Evolutionary conservation across 2,329 filamentous ascomycete species (phyloP).

Genomic region (Byssoonygena ceratinophila): DNA sequence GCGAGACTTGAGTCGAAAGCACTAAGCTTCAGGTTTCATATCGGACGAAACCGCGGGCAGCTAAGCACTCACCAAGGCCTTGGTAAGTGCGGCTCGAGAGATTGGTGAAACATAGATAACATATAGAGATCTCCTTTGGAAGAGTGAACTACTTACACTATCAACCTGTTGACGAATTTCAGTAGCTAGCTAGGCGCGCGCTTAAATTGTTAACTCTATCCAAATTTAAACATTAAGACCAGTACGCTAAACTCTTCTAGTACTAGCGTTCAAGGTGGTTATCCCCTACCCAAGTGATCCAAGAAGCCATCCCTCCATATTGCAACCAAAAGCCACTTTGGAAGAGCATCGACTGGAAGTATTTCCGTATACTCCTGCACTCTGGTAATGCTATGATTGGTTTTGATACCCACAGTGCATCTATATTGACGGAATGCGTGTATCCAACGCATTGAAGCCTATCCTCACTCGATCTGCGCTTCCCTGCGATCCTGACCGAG

Average conservation of each 20-base stretch:
- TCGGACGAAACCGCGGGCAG: too few species aligned
- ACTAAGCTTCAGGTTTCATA: not conserved
- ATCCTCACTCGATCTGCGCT: not conserved
- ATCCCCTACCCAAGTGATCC: too few species aligned
- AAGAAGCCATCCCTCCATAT: conserved; percentile 5
- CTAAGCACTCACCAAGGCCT: too few species aligned
- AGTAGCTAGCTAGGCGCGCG: conserved; percentile 1
- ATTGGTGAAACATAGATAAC: too few species aligned
- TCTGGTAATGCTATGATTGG: not conserved
- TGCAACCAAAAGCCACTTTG: not conserved
- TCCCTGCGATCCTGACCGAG: conserved; percentile 1
- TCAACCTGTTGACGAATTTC: too few species aligned
- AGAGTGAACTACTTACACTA: too few species aligned
- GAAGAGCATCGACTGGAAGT: not conserved
- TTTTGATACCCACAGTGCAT: not conserved
- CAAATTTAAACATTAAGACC: conserved; percentile 10
- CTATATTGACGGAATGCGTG: conserved; percentile 7
- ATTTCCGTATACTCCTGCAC: not conserved
- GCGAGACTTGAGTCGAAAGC: not conserved
- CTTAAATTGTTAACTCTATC: not conserved
- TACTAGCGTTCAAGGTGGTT: too few species aligned
- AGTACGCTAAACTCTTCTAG: not conserved
- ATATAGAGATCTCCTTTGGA: too few species aligned
- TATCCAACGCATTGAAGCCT: not conserved
- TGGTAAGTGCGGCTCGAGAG: too few species aligned